Percentiles rank a stretch among this genome's conserved stretches.
phyloP scores from a whole-genome alignment of 768 basidiomycete species.

The Russula emetica region DNA sequence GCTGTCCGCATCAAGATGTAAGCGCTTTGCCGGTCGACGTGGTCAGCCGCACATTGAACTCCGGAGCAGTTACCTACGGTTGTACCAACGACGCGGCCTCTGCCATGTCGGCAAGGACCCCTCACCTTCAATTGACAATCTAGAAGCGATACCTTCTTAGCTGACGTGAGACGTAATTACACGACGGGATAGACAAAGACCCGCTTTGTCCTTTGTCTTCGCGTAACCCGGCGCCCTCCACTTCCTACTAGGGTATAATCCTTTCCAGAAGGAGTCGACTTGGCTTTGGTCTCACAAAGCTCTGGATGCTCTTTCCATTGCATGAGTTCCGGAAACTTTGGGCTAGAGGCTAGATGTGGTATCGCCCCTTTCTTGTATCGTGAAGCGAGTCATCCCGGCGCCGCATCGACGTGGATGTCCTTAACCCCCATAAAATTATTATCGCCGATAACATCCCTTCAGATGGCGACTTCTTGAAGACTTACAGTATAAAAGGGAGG shows the following conservation, averaged over 20 bases:
- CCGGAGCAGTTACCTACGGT: background rate
- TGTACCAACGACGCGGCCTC: background rate
- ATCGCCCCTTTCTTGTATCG: constrained; percentile 2
- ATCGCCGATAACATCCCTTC: constrained; percentile 12
- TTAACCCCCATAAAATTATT: constrained; percentile 9
- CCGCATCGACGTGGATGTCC: background rate
- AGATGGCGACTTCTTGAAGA: background rate
- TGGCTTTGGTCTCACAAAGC: background rate
- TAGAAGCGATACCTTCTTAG: constrained; percentile 3
- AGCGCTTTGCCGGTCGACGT: background rate
- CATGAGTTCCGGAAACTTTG: constrained; percentile 12
- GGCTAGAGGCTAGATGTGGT: background rate
- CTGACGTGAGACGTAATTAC: constrained; percentile 21
- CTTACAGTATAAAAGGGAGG: constrained; percentile 13
- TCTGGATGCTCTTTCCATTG: background rate
- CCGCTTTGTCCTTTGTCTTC: constrained; percentile 8
- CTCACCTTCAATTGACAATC: constrained; percentile 5
- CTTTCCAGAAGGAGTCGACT: background rate
- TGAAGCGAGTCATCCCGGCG: constrained; percentile 5
- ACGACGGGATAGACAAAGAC: background rate
- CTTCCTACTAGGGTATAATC: background rate
- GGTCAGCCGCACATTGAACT: background rate
- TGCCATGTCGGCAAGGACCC: background rate
- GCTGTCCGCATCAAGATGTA: background rate
- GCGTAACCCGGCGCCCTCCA: constrained; percentile 8